Conservation (phyloP, 2,329 filamentous ascomycete genomes). For the Celoporthe dispersa region DNA sequence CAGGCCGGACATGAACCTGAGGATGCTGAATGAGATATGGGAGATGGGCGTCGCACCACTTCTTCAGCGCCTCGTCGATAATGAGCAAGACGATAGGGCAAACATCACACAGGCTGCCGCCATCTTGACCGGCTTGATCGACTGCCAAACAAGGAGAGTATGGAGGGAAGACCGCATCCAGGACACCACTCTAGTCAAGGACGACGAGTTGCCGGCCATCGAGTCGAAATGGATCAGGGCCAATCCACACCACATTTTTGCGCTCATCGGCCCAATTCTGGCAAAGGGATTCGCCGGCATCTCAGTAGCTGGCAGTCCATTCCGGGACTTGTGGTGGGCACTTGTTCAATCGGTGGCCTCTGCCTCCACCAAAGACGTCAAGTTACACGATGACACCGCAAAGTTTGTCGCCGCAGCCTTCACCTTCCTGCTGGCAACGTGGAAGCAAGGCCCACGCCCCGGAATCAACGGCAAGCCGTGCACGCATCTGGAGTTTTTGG, state of each 20-base stretch:
- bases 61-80: slow-evolving; percentile 59
- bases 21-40: slow-evolving; percentile 80
- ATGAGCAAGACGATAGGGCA: slow-evolving; percentile 44
- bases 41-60: slow-evolving; percentile 71
- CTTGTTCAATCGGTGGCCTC: slow-evolving; percentile 67
- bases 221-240: slow-evolving; percentile 87
- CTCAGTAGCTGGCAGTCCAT: slow-evolving; percentile 59
- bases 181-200: slow-evolving; percentile 59
- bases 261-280: slow-evolving; percentile 62
- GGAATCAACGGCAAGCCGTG: slow-evolving; percentile 52
- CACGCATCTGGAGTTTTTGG: slow-evolving; percentile 55
- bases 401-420: slow-evolving; percentile 76
- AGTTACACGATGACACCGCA: slow-evolving; percentile 81
- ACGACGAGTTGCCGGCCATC: slow-evolving; percentile 80
- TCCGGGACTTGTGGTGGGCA: slow-evolving; percentile 61
- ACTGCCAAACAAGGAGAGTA: slow-evolving; percentile 58
- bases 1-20: slow-evolving; percentile 67
- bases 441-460: slow-evolving; percentile 55
- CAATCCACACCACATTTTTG: slow-evolving; percentile 68
- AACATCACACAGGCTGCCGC: slow-evolving; percentile 64
- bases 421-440: slow-evolving; percentile 70
- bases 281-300: slow-evolving; percentile 66
- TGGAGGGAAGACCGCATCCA: slow-evolving; percentile 79
- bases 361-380: slow-evolving; percentile 84
- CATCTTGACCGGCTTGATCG: slow-evolving; percentile 75